phyloP scores from a whole-genome alignment of 352 stramenopile genomes.

The Salisapilia sapeloensis region DNA sequence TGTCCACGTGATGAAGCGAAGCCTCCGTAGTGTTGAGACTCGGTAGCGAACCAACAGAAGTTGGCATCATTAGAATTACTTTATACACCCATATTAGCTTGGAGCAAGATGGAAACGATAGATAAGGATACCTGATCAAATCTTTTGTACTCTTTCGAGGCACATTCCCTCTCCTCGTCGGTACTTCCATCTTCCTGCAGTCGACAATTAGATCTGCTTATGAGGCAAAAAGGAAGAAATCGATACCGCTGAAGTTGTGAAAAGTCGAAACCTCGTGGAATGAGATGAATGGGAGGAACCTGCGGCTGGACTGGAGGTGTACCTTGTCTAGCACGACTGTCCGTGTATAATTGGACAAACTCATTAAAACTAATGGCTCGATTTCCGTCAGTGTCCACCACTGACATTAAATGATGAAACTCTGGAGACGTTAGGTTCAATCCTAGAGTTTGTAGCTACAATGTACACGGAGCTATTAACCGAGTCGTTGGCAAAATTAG shows the following conservation, averaged over 20 bases:
- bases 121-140: neutral
- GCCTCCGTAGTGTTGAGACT: too few relatives aligned
- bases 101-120: too few relatives aligned
- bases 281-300: neutral
- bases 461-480: neutral
- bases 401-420: conserved; percentile 17
- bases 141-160: neutral
- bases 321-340: neutral
- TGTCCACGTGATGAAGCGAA: too few relatives aligned
- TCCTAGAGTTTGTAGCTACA: conserved; percentile 23
- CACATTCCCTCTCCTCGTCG: neutral
- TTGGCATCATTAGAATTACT: too few relatives aligned
- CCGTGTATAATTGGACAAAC: conserved; percentile 16
- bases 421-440: conserved; percentile 28
- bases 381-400: conserved; percentile 21
- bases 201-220: neutral
- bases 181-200: neutral
- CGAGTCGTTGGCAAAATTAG: neutral
- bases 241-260: neutral
- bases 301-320: neutral
- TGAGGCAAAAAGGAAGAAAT: neutral
- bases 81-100: too few relatives aligned
- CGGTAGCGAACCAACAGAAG: too few relatives aligned
- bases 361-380: conserved; percentile 43
- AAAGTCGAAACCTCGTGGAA: neutral